Evolutionary conservation across 768 basidiomycete species (phyloP).

Genomic region (Auriscalpium vulgare): DNA sequence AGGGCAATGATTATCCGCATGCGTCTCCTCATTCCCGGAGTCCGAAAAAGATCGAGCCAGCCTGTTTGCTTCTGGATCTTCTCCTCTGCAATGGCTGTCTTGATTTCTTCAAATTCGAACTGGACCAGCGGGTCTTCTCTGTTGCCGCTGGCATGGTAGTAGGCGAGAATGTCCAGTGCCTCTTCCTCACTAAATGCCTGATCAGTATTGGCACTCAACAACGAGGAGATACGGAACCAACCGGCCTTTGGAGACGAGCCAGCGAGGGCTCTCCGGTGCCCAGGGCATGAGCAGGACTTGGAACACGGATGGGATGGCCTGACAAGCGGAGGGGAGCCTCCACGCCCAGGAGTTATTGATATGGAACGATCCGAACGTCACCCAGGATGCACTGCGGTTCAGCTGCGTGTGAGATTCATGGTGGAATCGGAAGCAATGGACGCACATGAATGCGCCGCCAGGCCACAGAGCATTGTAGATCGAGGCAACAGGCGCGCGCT

Average conservation of each 20-base stretch:
- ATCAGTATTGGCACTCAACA: background rate
- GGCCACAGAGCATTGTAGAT: slow-evolving; percentile 28
- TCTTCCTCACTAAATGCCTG: slow-evolving; percentile 20
- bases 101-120: slow-evolving; percentile 61
- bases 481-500: slow-evolving; percentile 30
- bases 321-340: slow-evolving; percentile 35
- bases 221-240: slow-evolving; percentile 7
- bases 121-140: slow-evolving; percentile 45
- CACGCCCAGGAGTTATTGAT: slow-evolving; percentile 32
- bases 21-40: slow-evolving; percentile 25
- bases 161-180: slow-evolving; percentile 29
- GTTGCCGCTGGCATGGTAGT: slow-evolving; percentile 34
- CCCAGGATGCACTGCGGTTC: background rate
- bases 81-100: slow-evolving; percentile 35
- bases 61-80: slow-evolving; percentile 14
- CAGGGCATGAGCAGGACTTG: slow-evolving; percentile 32
- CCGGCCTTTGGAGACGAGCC: slow-evolving; percentile 30
- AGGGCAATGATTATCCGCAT: slow-evolving; percentile 25
- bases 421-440: background rate
- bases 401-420: background rate
- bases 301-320: slow-evolving; percentile 25
- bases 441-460: slow-evolving; percentile 21
- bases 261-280: slow-evolving; percentile 33
- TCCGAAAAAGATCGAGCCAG: slow-evolving; percentile 23
- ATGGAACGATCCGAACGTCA: slow-evolving; percentile 37